Conservation (phyloP, 2,329 filamentous ascomycete species). For the Coniella vitis region DNA sequence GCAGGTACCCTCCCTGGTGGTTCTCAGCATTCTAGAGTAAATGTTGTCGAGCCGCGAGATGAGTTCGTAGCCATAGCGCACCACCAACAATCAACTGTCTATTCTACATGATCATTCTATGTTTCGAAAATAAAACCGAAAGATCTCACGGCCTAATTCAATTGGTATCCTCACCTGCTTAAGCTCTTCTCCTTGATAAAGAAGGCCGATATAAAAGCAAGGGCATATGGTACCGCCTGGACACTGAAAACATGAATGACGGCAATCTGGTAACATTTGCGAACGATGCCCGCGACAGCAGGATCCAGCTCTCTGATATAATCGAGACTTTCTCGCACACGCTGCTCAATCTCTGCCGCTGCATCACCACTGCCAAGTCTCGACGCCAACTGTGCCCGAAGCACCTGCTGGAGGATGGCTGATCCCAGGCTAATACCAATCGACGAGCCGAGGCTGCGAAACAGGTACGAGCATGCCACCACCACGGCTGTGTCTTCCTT, state of each 20-base stretch:
- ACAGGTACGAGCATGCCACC: slow-evolving; percentile 74
- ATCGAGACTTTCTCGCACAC: slow-evolving; percentile 63
- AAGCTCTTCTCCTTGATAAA: slow-evolving; percentile 55
- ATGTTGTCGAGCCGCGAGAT: no score
- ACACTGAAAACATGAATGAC: slow-evolving; percentile 35
- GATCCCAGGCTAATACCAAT: slow-evolving; percentile 66
- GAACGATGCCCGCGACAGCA: slow-evolving; percentile 50
- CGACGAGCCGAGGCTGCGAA: slow-evolving; percentile 71
- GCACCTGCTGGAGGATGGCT: slow-evolving; percentile 63
- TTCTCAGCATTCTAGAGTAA: no score
- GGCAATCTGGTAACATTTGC: slow-evolving; percentile 55
- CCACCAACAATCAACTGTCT: no score
- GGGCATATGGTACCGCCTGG: slow-evolving; percentile 27
- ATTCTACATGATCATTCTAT: no score
- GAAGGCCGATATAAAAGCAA: slow-evolving; percentile 33
- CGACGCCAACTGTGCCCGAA: slow-evolving; percentile 49
- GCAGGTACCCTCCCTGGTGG: background rate
- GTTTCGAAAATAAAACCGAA: no score
- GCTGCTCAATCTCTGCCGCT: slow-evolving; percentile 59
- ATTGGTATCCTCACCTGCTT: slow-evolving; percentile 23
- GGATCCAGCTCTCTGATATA: slow-evolving; percentile 62
- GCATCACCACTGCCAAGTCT: slow-evolving; percentile 50
- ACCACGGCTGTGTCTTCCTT: slow-evolving; percentile 65
- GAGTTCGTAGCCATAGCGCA: no score
- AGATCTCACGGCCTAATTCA: no score